phyloP scores from a whole-genome alignment of 169 alveolate genomes.

The Miamiensis avidus region DNA sequence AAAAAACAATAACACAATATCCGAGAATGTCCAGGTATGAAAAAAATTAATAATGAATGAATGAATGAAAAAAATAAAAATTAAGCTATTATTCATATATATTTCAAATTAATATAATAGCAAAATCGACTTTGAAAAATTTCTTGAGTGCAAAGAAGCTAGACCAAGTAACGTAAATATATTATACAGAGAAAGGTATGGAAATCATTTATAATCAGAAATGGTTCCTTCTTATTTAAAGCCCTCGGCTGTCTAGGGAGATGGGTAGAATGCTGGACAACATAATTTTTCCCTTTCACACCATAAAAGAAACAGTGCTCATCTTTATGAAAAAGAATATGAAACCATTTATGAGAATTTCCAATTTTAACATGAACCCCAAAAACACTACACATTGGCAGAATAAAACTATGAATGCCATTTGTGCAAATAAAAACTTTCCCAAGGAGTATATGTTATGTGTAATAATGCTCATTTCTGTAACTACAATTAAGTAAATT shows the following conservation, averaged over 20 bases:
- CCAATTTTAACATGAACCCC: neutral
- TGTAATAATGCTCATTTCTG: neutral
- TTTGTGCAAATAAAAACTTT: neutral
- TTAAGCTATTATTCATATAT: too few species aligned
- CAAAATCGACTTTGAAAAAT: neutral
- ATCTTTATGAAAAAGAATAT: neutral
- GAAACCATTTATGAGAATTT: too few species aligned
- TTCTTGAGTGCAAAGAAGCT: neutral
- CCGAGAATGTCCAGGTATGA: too few species aligned
- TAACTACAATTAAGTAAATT: neutral
- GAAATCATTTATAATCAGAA: neutral
- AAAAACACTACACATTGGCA: neutral
- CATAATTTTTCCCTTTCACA: too few species aligned
- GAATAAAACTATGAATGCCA: neutral
- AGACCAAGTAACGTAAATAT: neutral
- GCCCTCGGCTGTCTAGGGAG: neutral
- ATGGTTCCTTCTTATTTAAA: neutral
- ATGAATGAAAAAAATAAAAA: too few species aligned
- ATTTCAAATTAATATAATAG: too few species aligned
- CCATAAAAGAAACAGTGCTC: neutral
- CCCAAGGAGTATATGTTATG: neutral
- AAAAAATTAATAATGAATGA: too few species aligned
- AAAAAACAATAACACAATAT: too few species aligned
- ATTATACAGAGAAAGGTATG: neutral
- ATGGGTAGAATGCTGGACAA: too few species aligned